Percentiles rank a stretch among this genome's conserved stretches.
phyloP scores from a whole-genome alignment of 768 basidiomycete genomes.

The Strobilomyces confusus region DNA sequence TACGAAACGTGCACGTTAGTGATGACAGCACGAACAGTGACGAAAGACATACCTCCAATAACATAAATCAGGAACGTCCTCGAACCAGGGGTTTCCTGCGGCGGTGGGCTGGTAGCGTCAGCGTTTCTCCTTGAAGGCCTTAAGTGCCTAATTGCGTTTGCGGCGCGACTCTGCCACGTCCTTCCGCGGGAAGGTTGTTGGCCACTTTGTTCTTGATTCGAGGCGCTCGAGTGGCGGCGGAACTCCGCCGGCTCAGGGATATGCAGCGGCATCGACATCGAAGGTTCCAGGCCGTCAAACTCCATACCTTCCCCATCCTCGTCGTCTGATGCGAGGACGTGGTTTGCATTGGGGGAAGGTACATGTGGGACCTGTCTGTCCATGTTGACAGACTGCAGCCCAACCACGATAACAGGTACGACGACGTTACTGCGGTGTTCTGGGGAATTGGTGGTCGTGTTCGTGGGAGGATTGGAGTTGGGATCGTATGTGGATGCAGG shows the following conservation, averaged over 20 bases:
- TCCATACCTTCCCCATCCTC: slow-evolving; percentile 28
- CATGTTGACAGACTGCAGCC: slow-evolving; percentile 68
- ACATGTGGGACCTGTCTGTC: slow-evolving; percentile 32
- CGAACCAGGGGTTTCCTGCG: slow-evolving; percentile 21
- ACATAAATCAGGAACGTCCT: slow-evolving; percentile 89
- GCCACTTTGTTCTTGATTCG: slow-evolving; percentile 14
- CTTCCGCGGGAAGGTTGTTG: slow-evolving; percentile 32
- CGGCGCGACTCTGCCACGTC: slow-evolving; percentile 60
- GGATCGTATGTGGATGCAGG: slow-evolving; percentile 9
- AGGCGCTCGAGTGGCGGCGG: slow-evolving; percentile 13
- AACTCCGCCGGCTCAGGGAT: slow-evolving; percentile 25
- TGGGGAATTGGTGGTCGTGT: slow-evolving; percentile 15
- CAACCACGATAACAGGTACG: slow-evolving; percentile 81
- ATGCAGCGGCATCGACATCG: slow-evolving; percentile 25
- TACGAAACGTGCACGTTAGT: slow-evolving; percentile 24
- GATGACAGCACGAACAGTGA: not conserved
- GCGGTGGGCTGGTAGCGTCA: slow-evolving; percentile 19
- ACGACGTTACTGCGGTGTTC: slow-evolving; percentile 44
- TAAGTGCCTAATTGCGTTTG: slow-evolving; percentile 56
- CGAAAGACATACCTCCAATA: slow-evolving; percentile 58
- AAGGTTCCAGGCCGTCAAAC: slow-evolving; percentile 22
- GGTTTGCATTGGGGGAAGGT: slow-evolving; percentile 14
- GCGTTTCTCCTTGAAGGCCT: slow-evolving; percentile 34
- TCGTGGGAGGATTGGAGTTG: slow-evolving; percentile 15
- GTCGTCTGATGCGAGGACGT: slow-evolving; percentile 13